Base-by-base conservation (phyloP, 768 basidiomycete species). In the Mycena latifolia region DNA sequence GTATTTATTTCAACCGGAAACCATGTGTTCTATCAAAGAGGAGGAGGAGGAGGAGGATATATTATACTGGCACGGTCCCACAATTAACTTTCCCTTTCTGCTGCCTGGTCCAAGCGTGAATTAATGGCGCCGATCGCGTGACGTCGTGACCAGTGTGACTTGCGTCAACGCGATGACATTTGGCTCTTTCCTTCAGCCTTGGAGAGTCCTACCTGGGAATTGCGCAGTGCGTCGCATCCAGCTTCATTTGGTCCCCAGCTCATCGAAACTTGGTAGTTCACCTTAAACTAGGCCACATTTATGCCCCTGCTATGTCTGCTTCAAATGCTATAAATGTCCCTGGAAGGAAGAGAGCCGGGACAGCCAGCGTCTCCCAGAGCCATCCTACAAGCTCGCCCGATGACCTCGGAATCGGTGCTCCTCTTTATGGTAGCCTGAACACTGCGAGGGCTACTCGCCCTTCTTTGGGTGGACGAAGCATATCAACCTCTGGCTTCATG, bases 401-500 rank as follows among this genome's bases (percentile, higher is more conserved):
- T n/a, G 50, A 58, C n/a, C 24, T 39, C 55, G 63, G 60, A 33
- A 50, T 22, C 48, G 24, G 18, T 17, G 43, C 45, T 22, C 46
- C 65, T 53, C 64, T 37, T 22, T 66, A 55, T 41, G 65, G 61
- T 20, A 70, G 56, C 22, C 28, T 63, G 39, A 48, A 20, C 2
- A 5, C 58, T 29, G 28, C 10, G 39, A 27, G 31, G 31, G 6
- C 50, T 24, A 25, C 20, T 11, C 63, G 64, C 25, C 64, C 68
- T 33, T 61, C 68, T 29, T 43, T 63, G 20, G 35, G 37, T 24
- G 60, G 56, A 9, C 69, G 65, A 20, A 66, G 61, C 43, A 55
- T 60, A 47, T 66, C 69, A 41, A 41, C 55, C 54, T 66, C 76
- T 62, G 59, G 65, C 66, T 25, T 65, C 60, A 43, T 54, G 41